Evolutionary conservation across 1,284 basidiomycete species (phyloP), one percentile per base, ranked within the genome.

Genomic region (Termitomyces sp.): DNA sequence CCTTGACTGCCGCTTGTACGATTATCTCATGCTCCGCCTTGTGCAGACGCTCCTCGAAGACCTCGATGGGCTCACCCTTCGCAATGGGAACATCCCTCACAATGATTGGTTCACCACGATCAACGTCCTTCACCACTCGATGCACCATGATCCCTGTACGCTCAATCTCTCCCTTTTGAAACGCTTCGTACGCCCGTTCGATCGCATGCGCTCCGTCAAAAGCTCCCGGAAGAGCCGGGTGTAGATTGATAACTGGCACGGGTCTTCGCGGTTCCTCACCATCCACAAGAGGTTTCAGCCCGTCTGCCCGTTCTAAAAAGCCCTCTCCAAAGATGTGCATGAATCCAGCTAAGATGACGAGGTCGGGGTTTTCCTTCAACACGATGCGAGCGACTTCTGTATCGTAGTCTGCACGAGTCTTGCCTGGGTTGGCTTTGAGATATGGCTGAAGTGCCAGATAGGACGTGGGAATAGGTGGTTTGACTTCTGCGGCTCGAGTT

Each of bases 191-290:
- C 1, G 94, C 93, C 19, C 96, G 77, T 53, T 88, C 82, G 52
- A 98, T 92, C 1, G 95, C 94, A 63, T 91, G 80, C 4, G 93
- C 86, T 8, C 97, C 97, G 62, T 97, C 95, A 62, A 99, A 99
- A 5, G 89, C 86, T 0, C 92, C 92, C 0, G 97, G 97, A 1
- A 99, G 75, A 5, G 96, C 97, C 8, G 97, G 96, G 65, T 99
- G 97, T 9, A 99, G 76, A 67, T 99, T 99, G 75, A 99, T 97
- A 60, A 97, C 90, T 0, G 92, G 88, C 5, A 96, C 46, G 4
- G 50, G 40, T 34, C 43, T 57, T 40, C 53, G 72, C 21, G 53
- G 47, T 16, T 54, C 50, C 39, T 61, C 56, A 13, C 61, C 73
- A 16, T 65, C 72, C 4, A 71, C 67, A 39, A 69, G 58, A 0